Percentiles rank a stretch among this genome's conserved stretches.
phyloP scores from a whole-genome alignment of 1,284 basidiomycete species.

The Sparassis latifolia region DNA sequence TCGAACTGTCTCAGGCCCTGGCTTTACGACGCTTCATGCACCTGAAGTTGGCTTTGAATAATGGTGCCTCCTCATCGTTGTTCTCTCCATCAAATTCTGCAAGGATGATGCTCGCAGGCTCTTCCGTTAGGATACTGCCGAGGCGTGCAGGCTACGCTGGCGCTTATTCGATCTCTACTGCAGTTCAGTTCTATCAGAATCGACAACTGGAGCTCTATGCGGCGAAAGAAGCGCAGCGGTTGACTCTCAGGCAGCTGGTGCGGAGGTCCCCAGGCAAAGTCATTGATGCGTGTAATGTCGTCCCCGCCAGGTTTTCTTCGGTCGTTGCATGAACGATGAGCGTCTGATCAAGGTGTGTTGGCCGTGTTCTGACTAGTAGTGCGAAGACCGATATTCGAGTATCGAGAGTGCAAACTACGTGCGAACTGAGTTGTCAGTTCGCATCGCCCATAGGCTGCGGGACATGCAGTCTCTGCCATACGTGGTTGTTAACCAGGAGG shows the following conservation, averaged over 20 bases:
- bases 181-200: slow-evolving; percentile 78
- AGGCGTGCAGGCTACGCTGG: no score
- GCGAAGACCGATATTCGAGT: not conserved
- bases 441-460: slow-evolving; percentile 82
- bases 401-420: slow-evolving; percentile 83
- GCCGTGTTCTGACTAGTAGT: no score
- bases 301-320: slow-evolving; percentile 53
- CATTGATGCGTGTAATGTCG: not conserved
- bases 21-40: no score
- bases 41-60: no score
- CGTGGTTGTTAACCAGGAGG: slow-evolving; percentile 83
- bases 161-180: slow-evolving; percentile 15
- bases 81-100: no score
- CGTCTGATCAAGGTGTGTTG: slow-evolving; percentile 62
- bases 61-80: no score
- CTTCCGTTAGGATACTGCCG: no score
- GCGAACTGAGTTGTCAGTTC: slow-evolving; percentile 80
- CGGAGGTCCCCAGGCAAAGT: slow-evolving; percentile 11
- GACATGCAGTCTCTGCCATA: slow-evolving; percentile 86
- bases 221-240: slow-evolving; percentile 61
- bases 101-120: no score
- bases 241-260: slow-evolving; percentile 81
- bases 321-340: slow-evolving; percentile 70
- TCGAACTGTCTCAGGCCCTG: no score
- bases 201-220: slow-evolving; percentile 80